Conservation (phyloP, 1,284 basidiomycete genomes). For the Ustanciosporium gigantosporum region DNA sequence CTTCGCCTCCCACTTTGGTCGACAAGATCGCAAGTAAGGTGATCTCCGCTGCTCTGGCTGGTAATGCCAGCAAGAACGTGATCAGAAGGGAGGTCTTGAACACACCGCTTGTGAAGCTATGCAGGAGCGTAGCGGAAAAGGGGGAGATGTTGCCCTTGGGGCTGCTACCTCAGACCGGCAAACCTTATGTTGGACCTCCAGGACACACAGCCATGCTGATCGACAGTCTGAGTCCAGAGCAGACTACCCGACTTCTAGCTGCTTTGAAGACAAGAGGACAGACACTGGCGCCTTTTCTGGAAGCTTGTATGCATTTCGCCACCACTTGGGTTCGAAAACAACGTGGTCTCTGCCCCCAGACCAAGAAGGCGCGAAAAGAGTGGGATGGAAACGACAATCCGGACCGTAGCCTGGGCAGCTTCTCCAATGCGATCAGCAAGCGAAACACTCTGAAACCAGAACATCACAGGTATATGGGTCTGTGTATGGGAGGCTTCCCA, state of each 20-base stretch:
- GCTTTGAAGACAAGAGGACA: slow-evolving; percentile 6
- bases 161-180: slow-evolving; percentile 13
- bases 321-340: slow-evolving; percentile 21
- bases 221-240: neutral
- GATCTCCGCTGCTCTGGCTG: slow-evolving; percentile 3
- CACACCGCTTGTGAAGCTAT: slow-evolving; percentile 11
- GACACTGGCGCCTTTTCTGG: slow-evolving; percentile 27
- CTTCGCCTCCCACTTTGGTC: slow-evolving; percentile 3
- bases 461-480: slow-evolving; percentile 9
- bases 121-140: slow-evolving; percentile 15
- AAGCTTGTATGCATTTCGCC: slow-evolving; percentile 14
- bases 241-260: slow-evolving; percentile 3
- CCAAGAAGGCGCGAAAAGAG: neutral
- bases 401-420: slow-evolving; percentile 13
- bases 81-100: slow-evolving; percentile 4
- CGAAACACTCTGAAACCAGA: slow-evolving; percentile 10
- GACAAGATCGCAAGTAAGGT: slow-evolving; percentile 9
- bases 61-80: neutral
- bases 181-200: slow-evolving; percentile 1
- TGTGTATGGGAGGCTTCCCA: slow-evolving; percentile 25
- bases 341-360: slow-evolving; percentile 1
- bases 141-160: slow-evolving; percentile 31
- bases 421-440: slow-evolving; percentile 24
- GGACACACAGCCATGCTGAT: slow-evolving; percentile 8
- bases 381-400: slow-evolving; percentile 4